Base-by-base conservation (phyloP, 2,329 filamentous ascomycete species). In the Diaporthe ampelina region DNA sequence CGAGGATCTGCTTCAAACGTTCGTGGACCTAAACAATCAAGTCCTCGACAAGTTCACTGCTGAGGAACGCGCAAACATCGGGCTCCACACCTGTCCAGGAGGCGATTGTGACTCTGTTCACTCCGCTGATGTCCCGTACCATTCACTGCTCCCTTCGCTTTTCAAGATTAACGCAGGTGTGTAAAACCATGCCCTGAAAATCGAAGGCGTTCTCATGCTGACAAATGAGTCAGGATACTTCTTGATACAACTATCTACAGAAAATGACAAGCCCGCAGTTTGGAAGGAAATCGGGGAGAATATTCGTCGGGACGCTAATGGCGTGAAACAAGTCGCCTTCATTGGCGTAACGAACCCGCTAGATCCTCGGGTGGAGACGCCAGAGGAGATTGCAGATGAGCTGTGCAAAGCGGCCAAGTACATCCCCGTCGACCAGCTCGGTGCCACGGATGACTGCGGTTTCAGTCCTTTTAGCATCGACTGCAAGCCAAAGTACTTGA, bases 401-500 rank as follows among this genome's bases (percentile, higher is more conserved):
- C 26, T 56, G 52, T 56, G 52, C 52, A 21, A 56, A 56, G 52
- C 52, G 17, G 52, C 26, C 7, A 19, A 56, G 52, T 56, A 56
- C 52, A 56, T 56, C 26, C 52, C 52, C 24, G 26, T 21, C 26
- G 52, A 56, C 26, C 52, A 56, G 26, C 52, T 56, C 29, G 52
- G 52, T 32, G 52, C 52, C 52, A 56, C 52, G 17, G 52, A 56
- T 15, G 52, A 56, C 26, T 56, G 52, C 52, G 52, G 26, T 56
- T 56, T 32, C 52, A 56, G 52, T 17, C 52, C 52, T 56, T 32
- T 56, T 32, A 56, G 52, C 52, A 56, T 56, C 52, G 52, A 56
- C 52, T 26, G 52, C 52, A 56, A 56, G 17, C 52, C 52, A 56
- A 56, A 32, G 26, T 32, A 56, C 52, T 26, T 32, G 0, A 56